These are phyloP conservation scores for Sphagnum tenellum DNA, from an alignment of 225 moss, liverwort and hornwort species.

Conservation along the genomic window DNA sequence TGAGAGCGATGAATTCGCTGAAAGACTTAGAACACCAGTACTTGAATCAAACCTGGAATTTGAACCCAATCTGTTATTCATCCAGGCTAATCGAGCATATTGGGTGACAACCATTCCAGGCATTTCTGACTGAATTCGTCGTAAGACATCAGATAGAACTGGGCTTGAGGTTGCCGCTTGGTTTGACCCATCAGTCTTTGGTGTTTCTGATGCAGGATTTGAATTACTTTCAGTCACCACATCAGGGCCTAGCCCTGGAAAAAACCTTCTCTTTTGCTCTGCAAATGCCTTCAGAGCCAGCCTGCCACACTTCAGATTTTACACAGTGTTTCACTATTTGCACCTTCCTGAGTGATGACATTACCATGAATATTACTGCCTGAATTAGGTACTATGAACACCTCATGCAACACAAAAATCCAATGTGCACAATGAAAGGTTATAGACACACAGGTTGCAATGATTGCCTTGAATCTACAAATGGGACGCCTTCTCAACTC, in stretches of 20 bases:
- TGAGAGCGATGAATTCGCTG: slow-evolving; percentile 32
- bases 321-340: too few species aligned
- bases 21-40: slow-evolving; percentile 23
- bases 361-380: too few species aligned
- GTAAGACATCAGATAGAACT: slow-evolving; percentile 42
- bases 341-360: too few species aligned
- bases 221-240: slow-evolving; percentile 1
- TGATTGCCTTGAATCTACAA: too few species aligned
- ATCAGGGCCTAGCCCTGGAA: slow-evolving; percentile 41
- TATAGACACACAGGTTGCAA: too few species aligned
- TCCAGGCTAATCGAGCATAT: slow-evolving; percentile 58
- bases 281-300: slow-evolving; percentile 69
- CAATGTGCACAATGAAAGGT: too few species aligned
- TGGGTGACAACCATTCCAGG: slow-evolving; percentile 72
- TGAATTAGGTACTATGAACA: too few species aligned
- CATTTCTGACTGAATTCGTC: slow-evolving; percentile 52
- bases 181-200: slow-evolving; percentile 23
- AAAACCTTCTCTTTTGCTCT: slow-evolving; percentile 69
- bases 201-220: slow-evolving; percentile 14
- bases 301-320: slow-evolving; percentile 14
- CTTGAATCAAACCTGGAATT: slow-evolving; percentile 13
- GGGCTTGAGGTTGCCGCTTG: slow-evolving; percentile 16
- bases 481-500: too few species aligned
- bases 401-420: too few species aligned
- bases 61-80: slow-evolving; percentile 23